phyloP scores from a whole-genome alignment of 495 filamentous ascomycete species.

The Hypoxylon rickii region DNA sequence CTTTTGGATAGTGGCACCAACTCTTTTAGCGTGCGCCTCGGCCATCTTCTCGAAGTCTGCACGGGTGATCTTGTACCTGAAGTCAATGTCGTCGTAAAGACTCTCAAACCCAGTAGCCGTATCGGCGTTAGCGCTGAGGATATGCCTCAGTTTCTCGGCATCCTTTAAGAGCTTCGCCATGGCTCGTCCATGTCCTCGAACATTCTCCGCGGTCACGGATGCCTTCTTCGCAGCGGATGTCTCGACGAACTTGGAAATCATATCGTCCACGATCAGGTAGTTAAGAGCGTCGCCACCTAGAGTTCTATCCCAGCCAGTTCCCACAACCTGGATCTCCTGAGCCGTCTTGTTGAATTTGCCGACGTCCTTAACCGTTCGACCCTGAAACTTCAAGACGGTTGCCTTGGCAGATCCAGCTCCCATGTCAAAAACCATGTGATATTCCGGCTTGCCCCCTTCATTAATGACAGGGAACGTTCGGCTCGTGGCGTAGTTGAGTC shows the following conservation, averaged over 20 bases:
- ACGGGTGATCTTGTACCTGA: slow-evolving; percentile 87
- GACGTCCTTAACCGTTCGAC: slow-evolving; percentile 84
- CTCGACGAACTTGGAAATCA: slow-evolving; percentile 77
- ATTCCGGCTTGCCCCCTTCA: slow-evolving; percentile 85
- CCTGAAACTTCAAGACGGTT: slow-evolving; percentile 90
- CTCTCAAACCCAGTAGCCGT: slow-evolving; percentile 81
- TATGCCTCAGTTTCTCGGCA: slow-evolving; percentile 82
- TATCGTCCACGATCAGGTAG: slow-evolving; percentile 81
- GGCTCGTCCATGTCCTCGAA: slow-evolving; percentile 79
- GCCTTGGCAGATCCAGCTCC: slow-evolving; percentile 96
- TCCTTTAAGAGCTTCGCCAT: slow-evolving; percentile 90
- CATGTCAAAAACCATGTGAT: slow-evolving; percentile 96
- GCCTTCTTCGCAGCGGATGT: slow-evolving; percentile 70
- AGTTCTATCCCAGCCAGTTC: slow-evolving; percentile 83
- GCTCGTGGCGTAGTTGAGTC: slow-evolving; percentile 90
- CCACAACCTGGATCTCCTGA: slow-evolving; percentile 88
- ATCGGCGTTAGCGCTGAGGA: slow-evolving; percentile 91
- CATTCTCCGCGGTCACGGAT: slow-evolving; percentile 58
- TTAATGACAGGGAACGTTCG: slow-evolving; percentile 83
- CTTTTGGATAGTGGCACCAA: slow-evolving; percentile 69
- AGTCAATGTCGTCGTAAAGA: slow-evolving; percentile 88
- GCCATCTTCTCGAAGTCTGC: slow-evolving; percentile 81
- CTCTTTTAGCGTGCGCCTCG: slow-evolving; percentile 67
- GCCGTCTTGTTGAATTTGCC: slow-evolving; percentile 95
- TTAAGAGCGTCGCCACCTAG: slow-evolving; percentile 92